Evolutionary conservation across 2,329 filamentous ascomycete species (phyloP), one percentile per base, ranked within the genome.

Genomic region (Claviceps sp.): DNA sequence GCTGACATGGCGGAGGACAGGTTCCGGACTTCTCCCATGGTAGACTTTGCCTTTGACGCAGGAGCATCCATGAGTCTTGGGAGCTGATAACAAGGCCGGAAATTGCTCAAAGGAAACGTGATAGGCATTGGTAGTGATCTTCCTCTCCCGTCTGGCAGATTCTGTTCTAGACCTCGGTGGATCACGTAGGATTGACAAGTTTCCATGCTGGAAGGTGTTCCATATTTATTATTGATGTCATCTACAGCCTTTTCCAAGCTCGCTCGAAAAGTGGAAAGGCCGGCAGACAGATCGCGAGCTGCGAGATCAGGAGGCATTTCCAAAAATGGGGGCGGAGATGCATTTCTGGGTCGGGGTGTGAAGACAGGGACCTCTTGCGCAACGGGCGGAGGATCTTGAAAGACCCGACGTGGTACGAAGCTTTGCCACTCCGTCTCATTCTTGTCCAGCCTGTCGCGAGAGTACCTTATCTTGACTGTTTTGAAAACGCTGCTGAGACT

Each of bases 401-500:
- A 17, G 14, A 40, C 14, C 22, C 50, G 50, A 39, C 14, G 24
- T 45, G 37, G 6, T 37, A 24, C 17, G 34, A 38, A 5, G 19
- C 34, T 41, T 26, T 37, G 46, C 16, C 47, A 14, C 7, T 37
- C 52, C 16, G 37, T 43, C 13, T 52, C 54, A 39, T 52, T 54
- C 37, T 39, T 54, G n/a, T 51, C 48, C 22, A 60, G 52, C 49
- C 52, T 59, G 43, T 61, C 61, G 34, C 57, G 59, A 14, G 56
- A 59, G 55, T 56, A 63, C 55, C 59, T 64, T 7, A 56, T 50
- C 52, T 54, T 63, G 52, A 64, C 59, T 47, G 58, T 58, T 4
- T 60, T 59, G 50, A 68, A 62, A 34, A 62, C 58, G 51, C 61
- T 60, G 41, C 60, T 60, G n/a, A 67, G 56, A 44, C 61, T 66